phyloP scores from a whole-genome alignment of 176 grass and related monocot species.

The Themeda triandra region DNA sequence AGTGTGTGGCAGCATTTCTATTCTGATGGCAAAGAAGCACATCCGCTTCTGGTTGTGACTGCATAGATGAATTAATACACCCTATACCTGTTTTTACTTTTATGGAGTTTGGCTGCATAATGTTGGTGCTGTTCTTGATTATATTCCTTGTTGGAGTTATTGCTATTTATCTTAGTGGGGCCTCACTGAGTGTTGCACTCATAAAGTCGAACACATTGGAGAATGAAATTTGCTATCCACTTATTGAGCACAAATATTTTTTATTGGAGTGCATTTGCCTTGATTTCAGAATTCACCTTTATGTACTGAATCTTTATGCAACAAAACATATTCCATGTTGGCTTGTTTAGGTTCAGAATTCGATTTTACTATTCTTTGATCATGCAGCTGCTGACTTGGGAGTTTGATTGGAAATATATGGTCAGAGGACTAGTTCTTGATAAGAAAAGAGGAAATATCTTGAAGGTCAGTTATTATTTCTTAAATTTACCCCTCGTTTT shows the following conservation, averaged over 20 bases:
- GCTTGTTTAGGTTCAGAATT: constrained; percentile 16
- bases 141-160: not conserved
- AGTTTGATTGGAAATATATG: constrained; percentile 99
- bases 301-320: constrained; percentile 5
- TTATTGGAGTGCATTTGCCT: not conserved
- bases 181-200: not conserved
- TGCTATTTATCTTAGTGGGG: constrained; percentile 15
- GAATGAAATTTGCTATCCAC: not conserved
- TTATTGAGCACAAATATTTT: constrained; percentile 1
- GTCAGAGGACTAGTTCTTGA: constrained; percentile 96
- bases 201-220: not conserved
- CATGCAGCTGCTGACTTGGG: constrained; percentile 78
- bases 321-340: not conserved
- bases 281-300: constrained; percentile 7
- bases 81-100: not conserved
- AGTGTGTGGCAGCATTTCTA: not conserved
- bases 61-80: not conserved
- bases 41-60: not conserved
- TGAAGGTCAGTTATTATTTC: constrained; percentile 61
- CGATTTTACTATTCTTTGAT: constrained; percentile 35
- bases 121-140: constrained; percentile 6
- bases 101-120: constrained; percentile 8
- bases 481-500: not conserved
- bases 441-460: constrained; percentile 98
- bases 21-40: not conserved